A percentile compares a stretch with the other conserved stretches of the same genome.
These are phyloP conservation scores for Penstemon barbatus DNA, from an alignment of 257 asterid genomes.

Conservation along the genomic window DNA sequence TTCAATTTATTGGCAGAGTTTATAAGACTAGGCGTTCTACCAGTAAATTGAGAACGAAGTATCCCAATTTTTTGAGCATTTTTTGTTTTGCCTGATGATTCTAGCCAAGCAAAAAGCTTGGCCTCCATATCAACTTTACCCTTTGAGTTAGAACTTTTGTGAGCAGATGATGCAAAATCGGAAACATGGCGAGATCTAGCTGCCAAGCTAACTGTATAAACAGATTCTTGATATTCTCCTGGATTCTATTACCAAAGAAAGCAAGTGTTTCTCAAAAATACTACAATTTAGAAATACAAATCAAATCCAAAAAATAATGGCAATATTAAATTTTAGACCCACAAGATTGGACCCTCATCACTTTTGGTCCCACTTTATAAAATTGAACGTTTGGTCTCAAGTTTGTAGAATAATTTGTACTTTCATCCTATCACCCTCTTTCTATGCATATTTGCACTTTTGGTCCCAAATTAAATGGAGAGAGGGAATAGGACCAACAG, in stretches of 20 bases:
- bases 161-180: conserved; percentile 48
- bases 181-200: conserved; percentile 84
- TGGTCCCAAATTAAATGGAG: too few species aligned
- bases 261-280: neutral
- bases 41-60: conserved; percentile 45
- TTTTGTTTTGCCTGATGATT: conserved; percentile 77
- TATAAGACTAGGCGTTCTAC: conserved; percentile 58
- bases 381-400: too few species aligned
- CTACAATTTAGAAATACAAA: neutral
- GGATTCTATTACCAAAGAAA: conserved; percentile 62
- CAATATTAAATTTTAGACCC: too few species aligned
- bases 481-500: too few species aligned
- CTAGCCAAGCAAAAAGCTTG: conserved; percentile 81
- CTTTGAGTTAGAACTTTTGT: conserved; percentile 48
- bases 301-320: neutral
- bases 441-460: too few species aligned
- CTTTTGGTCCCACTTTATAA: too few species aligned
- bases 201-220: conserved; percentile 86
- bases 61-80: conserved; percentile 50
- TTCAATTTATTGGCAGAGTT: conserved; percentile 41
- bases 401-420: too few species aligned
- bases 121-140: conserved; percentile 79
- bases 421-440: too few species aligned
- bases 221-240: conserved; percentile 88
- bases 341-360: too few species aligned